These are phyloP conservation scores for Wickerhamiella domercqiae DNA, from an alignment of 805 yeast genomes.

Conservation along the genomic window DNA sequence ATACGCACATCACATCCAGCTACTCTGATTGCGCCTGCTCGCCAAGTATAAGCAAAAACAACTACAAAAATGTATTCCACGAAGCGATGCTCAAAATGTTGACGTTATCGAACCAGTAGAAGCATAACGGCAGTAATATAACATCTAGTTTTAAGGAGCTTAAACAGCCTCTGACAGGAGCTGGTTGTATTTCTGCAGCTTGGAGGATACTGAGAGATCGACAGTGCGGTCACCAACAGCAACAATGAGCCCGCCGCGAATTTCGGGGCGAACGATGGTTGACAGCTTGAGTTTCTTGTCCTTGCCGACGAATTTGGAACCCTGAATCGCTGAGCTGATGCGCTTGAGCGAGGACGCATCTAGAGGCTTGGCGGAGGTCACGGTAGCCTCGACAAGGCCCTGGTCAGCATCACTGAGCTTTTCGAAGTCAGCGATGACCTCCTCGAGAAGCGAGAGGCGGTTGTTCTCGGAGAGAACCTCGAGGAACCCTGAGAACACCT, in stretches of 20 bases:
- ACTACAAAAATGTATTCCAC: no score
- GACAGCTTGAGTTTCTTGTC: conserved; percentile 74
- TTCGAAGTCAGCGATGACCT: conserved; percentile 55
- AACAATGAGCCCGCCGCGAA: conserved; percentile 89
- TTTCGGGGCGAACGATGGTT: conserved; percentile 75
- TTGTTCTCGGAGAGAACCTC: conserved; percentile 83
- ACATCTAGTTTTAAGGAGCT: no score
- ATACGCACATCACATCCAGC: no score
- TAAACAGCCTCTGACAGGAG: conserved; percentile 75
- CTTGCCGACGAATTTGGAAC: conserved; percentile 66
- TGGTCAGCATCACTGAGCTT: conserved; percentile 74
- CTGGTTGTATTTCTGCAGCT: conserved; percentile 79
- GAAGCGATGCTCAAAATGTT: no score
- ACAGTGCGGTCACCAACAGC: conserved; percentile 96
- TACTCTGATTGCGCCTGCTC: no score
- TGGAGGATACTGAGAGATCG: conserved; percentile 74
- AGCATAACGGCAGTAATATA: no score
- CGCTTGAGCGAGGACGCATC: conserved; percentile 67
- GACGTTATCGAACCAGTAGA: no score
- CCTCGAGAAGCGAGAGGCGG: conserved; percentile 59
- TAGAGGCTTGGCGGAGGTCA: conserved; percentile 71
- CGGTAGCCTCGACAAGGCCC: conserved; percentile 85
- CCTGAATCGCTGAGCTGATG: conserved; percentile 61
- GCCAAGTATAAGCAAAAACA: no score
- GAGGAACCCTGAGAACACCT: conserved; percentile 64